Evolutionary conservation across 202 grass and related monocot genomes (phyloP), one percentile per base, ranked within the genome.

Genomic region (Dendrocalamus latiflorus): DNA sequence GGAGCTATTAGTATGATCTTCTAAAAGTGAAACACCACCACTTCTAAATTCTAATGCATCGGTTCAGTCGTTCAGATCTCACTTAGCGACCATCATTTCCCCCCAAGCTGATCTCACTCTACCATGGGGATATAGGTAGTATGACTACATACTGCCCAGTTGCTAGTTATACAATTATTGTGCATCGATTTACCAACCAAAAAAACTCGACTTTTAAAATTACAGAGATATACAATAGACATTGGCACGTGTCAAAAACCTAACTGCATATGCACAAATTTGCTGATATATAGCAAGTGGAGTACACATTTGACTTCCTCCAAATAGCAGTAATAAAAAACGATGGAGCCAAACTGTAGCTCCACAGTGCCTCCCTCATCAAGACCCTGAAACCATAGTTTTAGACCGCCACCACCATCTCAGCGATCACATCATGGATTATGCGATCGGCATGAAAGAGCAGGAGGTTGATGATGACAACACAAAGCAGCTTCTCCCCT

Each of bases 381-480:
- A 17, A 3, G 57, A 26, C 21, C 44, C 49, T 30, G 38, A 33
- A 77, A 21, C 66, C 15, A 13, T 17, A 41, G 53, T 50, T 62
- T 48, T 8, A 65, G 15, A 41, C 8, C 28, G 47, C 4, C 58
- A 54, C 50, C 51, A 36, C 67, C 25, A 58, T 14, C 34, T 33
- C n/a, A 15, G 21, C 20, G 25, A 58, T 72, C 56, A 79, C 75
- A 34, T 85, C 56, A 12, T n/a, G 55, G 28, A 30, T 30, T 30
- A 30, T 30, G 41, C 33, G 0, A 34, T 13, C 50, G 51, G 50
- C 70, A 50, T n/a, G 57, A 43, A 38, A 1, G 26, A 10, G 63
- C 36, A 68, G 21, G 59, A 79, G 34, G 81, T 42, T 25, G 81
- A 80, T 8, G 75, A 38, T 84, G 82, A 81, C 79, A 47, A 25